Evolutionary conservation across 768 basidiomycete genomes (phyloP).

Genomic region (Mycena alexandri): DNA sequence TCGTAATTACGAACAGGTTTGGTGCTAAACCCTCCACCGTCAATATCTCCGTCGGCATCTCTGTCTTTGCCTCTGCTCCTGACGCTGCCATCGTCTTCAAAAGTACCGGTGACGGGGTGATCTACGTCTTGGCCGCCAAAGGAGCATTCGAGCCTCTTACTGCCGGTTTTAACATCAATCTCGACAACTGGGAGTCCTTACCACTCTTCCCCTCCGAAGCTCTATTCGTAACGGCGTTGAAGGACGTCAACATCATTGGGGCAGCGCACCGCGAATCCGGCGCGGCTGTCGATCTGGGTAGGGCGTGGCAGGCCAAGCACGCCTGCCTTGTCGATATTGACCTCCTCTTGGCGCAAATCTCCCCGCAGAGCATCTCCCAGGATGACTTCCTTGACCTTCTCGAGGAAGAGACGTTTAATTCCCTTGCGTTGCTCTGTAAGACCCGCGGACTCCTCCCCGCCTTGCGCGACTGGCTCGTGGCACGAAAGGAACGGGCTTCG

Average conservation of each 20-base stretch:
- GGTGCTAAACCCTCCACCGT: constrained; percentile 11
- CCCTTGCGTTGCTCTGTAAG: constrained; percentile 33
- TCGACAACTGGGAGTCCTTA: constrained; percentile 29
- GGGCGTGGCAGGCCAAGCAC: constrained; percentile 34
- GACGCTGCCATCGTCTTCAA: constrained; percentile 36
- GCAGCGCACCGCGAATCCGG: constrained; percentile 21
- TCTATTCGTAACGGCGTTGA: constrained; percentile 23
- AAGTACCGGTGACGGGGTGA: constrained; percentile 11
- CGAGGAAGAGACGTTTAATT: constrained; percentile 33
- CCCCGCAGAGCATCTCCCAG: constrained; percentile 29
- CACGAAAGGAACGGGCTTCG: constrained; percentile 32
- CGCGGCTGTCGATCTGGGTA: constrained; percentile 28
- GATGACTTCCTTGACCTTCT: constrained; percentile 34
- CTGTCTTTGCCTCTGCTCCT: constrained; percentile 34
- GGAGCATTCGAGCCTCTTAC: constrained; percentile 31
- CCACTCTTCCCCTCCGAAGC: constrained; percentile 27
- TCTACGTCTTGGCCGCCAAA: constrained; percentile 32
- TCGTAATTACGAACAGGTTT: constrained; percentile 31
- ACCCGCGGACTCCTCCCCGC: constrained; percentile 28
- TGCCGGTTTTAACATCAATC: constrained; percentile 27
- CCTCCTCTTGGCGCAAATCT: constrained; percentile 29
- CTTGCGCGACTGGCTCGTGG: constrained; percentile 32
- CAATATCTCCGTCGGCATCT: constrained; percentile 33
- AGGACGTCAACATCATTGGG: constrained; percentile 34
- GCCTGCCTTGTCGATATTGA: constrained; percentile 33